These are phyloP conservation scores for Cladorrhinum sp. DNA, from an alignment of 2,329 filamentous ascomycete genomes.

Conservation along the genomic window DNA sequence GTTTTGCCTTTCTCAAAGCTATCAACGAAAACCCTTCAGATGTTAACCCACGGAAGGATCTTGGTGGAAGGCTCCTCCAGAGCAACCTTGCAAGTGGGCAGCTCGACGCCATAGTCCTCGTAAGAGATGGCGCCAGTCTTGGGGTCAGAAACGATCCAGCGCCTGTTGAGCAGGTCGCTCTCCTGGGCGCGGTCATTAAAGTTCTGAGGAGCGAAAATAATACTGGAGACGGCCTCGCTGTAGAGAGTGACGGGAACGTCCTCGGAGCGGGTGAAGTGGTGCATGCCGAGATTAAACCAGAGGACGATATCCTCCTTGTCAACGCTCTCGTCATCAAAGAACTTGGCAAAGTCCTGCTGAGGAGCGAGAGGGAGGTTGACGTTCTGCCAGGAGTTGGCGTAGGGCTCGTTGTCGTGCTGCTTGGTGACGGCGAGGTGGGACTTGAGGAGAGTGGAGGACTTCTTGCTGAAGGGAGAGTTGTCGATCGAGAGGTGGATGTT, in stretches of 20 bases:
- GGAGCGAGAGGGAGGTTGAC: conserved; percentile 34
- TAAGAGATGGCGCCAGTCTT: conserved; percentile 27
- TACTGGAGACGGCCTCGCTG: conserved; percentile 33
- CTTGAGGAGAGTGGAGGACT: conserved; percentile 24
- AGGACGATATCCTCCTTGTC: conserved; percentile 42
- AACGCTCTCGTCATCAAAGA: conserved; percentile 43
- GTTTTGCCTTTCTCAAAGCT: neutral
- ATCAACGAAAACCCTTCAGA: conserved; percentile 1
- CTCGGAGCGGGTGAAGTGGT: conserved; percentile 45
- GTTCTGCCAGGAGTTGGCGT: conserved; percentile 35
- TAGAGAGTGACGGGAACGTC: conserved; percentile 37
- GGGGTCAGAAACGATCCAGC: conserved; percentile 32
- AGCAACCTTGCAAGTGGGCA: conserved; percentile 32
- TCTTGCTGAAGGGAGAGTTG: conserved; percentile 33
- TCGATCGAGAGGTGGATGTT: conserved; percentile 38
- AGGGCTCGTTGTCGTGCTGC: conserved; percentile 46
- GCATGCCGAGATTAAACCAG: conserved; percentile 52
- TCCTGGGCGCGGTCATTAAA: conserved; percentile 36
- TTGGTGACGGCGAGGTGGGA: conserved; percentile 39
- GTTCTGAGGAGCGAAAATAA: conserved; percentile 35
- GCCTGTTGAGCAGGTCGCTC: conserved; percentile 36
- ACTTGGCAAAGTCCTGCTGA: conserved; percentile 42
- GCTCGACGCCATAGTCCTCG: conserved; percentile 32
- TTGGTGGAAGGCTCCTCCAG: conserved; percentile 29
- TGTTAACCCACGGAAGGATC: conserved; percentile 14